These are phyloP conservation scores for Schoenoplectus tabernaemontani DNA, from an alignment of 202 grass and related monocot genomes.

Conservation along the genomic window DNA sequence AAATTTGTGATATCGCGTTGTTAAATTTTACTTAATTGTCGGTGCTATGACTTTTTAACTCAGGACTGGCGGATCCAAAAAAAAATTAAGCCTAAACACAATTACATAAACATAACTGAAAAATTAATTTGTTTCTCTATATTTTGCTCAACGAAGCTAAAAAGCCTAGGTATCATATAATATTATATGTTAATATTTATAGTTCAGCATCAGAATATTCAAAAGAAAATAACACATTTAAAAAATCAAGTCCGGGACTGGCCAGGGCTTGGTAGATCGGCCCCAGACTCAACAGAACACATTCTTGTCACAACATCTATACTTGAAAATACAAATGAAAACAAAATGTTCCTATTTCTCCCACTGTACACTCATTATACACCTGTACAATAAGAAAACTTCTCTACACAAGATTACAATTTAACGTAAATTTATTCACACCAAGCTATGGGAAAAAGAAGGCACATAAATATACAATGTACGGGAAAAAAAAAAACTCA, in stretches of 20 bases:
- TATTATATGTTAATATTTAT: too few species aligned
- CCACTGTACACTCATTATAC: slow-evolving; percentile 18
- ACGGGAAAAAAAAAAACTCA: neutral
- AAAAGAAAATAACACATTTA: too few species aligned
- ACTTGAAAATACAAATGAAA: neutral
- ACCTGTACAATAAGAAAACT: neutral
- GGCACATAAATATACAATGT: slow-evolving; percentile 1
- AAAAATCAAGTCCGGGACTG: too few species aligned
- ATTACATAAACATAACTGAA: too few species aligned
- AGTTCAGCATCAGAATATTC: too few species aligned
- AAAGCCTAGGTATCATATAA: too few species aligned
- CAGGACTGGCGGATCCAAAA: too few species aligned
- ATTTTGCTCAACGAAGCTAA: too few species aligned
- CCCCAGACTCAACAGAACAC: neutral
- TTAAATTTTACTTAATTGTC: neutral
- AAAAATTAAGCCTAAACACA: too few species aligned
- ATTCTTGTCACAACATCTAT: neutral
- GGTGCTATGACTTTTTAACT: neutral
- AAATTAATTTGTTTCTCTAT: too few species aligned
- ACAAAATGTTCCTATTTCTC: neutral
- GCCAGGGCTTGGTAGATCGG: too few species aligned
- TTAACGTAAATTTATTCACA: slow-evolving; percentile 5
- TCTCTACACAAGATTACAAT: neutral
- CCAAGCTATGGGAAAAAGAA: neutral
- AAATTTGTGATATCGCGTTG: neutral